Evolutionary conservation across 2,329 filamentous ascomycete species (phyloP), one percentile per base, ranked within the genome.

Genomic region (Corniculantispora saksenae): DNA sequence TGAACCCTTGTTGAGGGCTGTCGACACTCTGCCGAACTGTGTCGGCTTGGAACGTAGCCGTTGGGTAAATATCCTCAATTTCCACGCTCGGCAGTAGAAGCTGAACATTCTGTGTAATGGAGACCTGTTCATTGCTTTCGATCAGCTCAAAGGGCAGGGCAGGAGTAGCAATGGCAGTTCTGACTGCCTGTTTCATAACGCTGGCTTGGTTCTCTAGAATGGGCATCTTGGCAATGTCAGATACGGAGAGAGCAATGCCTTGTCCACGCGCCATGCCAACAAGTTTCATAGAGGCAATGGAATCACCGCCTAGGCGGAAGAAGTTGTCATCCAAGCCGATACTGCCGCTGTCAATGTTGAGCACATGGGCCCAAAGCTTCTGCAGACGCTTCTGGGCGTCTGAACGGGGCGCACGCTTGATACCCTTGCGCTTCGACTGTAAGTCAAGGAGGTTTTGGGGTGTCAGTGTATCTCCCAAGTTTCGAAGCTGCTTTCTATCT

Each of bases 231-330:
- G 83, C 81, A 38, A 81, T 76, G 29, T 78, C 74, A 1, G 78
- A 76, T 1, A 82, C 80, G 12, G 72, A 78, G 27, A 83, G 56
- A 1, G 70, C 63, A 32, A 80, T 66, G 1, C 75, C 76, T n/a
- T 76, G 71, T 12, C 47, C 71, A 50, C 79, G 71, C 5, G 77
- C 76, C 32, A 73, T 58, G 19, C 63, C 38, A 3, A 63, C 66
- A 50, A 53, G 50, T 57, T 77, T 79, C 78, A 83, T 84, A 1
- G 80, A 80, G 3, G 74, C 64, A 2, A 82, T 74, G 0, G 80
- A 82, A 66, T 82, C 80, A 23, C 81, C 81, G 8, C 81, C 81
- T 0, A 82, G 73, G 0, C 73, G 74, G 73, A 82, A 81, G 69
- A 83, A 83, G 68, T 79, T 80, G 66, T 80, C 76, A 7, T 80